These are phyloP conservation scores for Cnidoscolus chayamansa DNA, from an alignment of 441 rosid genomes.

Conservation along the genomic window DNA sequence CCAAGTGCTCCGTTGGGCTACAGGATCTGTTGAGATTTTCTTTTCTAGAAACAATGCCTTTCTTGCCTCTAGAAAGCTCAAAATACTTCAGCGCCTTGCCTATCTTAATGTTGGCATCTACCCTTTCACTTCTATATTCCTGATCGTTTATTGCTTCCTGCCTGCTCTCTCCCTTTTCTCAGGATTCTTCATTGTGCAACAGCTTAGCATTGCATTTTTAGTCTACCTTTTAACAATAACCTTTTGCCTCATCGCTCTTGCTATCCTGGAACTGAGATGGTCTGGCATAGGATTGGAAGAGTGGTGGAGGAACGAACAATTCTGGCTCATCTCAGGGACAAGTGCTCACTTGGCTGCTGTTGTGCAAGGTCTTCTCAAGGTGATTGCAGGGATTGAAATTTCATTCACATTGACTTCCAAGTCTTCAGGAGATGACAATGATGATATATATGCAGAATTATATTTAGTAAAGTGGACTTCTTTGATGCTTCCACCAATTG, in stretches of 20 bases:
- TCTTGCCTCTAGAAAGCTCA: slow-evolving; percentile 44
- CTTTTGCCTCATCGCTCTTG: slow-evolving; percentile 45
- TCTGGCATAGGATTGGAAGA: slow-evolving; percentile 62
- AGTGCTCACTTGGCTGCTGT: slow-evolving; percentile 70
- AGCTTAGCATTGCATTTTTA: slow-evolving; percentile 44
- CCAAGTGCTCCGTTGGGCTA: slow-evolving; percentile 73
- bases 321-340: slow-evolving; percentile 67
- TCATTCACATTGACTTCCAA: slow-evolving; percentile 71
- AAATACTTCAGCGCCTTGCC: slow-evolving; percentile 61
- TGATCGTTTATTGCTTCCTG: slow-evolving; percentile 46
- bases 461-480: slow-evolving; percentile 17
- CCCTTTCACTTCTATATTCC: slow-evolving; percentile 50
- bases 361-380: slow-evolving; percentile 60
- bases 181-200: slow-evolving; percentile 57
- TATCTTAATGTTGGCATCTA: slow-evolving; percentile 69
- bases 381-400: slow-evolving; percentile 70
- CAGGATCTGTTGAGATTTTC: slow-evolving; percentile 73
- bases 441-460: slow-evolving; percentile 60
- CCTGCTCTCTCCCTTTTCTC: slow-evolving; percentile 81
- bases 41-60: slow-evolving; percentile 70
- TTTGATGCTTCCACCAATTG: no score
- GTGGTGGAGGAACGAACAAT: slow-evolving; percentile 86
- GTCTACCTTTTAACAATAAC: slow-evolving; percentile 53
- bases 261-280: slow-evolving; percentile 72
- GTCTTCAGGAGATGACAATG: slow-evolving; percentile 54